phyloP scores from a whole-genome alignment of 2,329 filamentous ascomycete species.

The Penicillium sp. region DNA sequence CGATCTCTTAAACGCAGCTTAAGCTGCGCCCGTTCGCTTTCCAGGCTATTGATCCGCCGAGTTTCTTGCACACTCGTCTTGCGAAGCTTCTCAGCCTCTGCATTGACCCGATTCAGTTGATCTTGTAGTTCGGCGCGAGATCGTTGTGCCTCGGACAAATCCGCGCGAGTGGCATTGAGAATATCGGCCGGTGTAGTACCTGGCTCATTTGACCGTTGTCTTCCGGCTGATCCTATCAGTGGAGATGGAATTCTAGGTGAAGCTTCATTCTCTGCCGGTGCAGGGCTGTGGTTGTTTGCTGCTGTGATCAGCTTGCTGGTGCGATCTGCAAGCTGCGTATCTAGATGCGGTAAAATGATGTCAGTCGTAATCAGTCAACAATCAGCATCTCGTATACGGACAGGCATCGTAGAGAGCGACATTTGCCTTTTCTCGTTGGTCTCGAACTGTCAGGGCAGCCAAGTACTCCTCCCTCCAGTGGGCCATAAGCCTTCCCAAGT shows the following conservation, averaged over 20 bases:
- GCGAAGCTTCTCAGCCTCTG: slow-evolving; percentile 63
- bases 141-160: slow-evolving; percentile 73
- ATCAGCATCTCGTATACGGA: slow-evolving; percentile 37
- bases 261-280: slow-evolving; percentile 22
- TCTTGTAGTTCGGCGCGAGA: slow-evolving; percentile 65
- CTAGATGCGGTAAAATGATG: slow-evolving; percentile 39
- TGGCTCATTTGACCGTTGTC: slow-evolving; percentile 22
- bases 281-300: slow-evolving; percentile 15
- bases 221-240: slow-evolving; percentile 29
- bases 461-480: slow-evolving; percentile 82
- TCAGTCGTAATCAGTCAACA: slow-evolving; percentile 22
- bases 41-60: slow-evolving; percentile 59
- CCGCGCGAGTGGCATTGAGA: slow-evolving; percentile 50
- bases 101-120: slow-evolving; percentile 59
- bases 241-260: slow-evolving; percentile 28
- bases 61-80: slow-evolving; percentile 57
- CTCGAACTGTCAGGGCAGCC: slow-evolving; percentile 66
- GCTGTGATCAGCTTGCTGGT: slow-evolving; percentile 53
- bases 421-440: slow-evolving; percentile 63
- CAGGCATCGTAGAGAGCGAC: slow-evolving; percentile 73
- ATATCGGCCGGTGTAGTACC: slow-evolving; percentile 32
- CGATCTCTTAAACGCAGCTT: slow-evolving; percentile 69
- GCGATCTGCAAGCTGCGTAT: slow-evolving; percentile 64
- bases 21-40: slow-evolving; percentile 59
- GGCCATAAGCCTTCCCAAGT: slow-evolving; percentile 47